Conservation (phyloP, 768 basidiomycete species). For the Boletales sp. region DNA sequence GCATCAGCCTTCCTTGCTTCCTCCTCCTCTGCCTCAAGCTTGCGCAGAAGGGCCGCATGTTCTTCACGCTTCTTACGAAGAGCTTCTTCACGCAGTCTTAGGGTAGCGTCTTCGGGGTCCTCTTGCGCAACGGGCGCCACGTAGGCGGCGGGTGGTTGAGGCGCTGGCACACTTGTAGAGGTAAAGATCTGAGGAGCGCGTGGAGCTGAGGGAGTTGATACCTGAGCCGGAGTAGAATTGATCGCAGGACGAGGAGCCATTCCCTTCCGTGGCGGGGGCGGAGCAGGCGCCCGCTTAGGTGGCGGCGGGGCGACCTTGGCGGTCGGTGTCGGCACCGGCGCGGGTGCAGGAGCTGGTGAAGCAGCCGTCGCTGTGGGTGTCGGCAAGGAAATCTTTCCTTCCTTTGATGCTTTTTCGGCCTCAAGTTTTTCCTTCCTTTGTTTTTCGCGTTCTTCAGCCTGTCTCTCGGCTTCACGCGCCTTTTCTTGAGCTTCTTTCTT, state of each 20-base stretch:
- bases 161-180: conserved; percentile 45
- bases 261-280: conserved; percentile 33
- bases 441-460: conserved; percentile 76
- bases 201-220: conserved; percentile 15
- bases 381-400: conserved; percentile 37
- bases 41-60: conserved; percentile 64
- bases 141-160: conserved; percentile 11
- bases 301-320: conserved; percentile 30
- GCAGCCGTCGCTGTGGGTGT: conserved; percentile 46
- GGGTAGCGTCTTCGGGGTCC: conserved; percentile 74
- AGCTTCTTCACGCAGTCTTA: conserved; percentile 67
- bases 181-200: conserved; percentile 24
- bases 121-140: conserved; percentile 36
- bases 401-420: conserved; percentile 64
- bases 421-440: conserved; percentile 71
- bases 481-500: conserved; percentile 91
- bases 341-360: conserved; percentile 36
- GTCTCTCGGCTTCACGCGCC: conserved; percentile 69
- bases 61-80: conserved; percentile 72
- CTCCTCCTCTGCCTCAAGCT: conserved; percentile 66
- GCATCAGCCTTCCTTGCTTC: conserved; percentile 49
- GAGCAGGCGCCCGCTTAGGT: conserved; percentile 36
- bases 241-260: conserved; percentile 8
- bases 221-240: conserved; percentile 23
- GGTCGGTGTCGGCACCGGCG: conserved; percentile 39